phyloP scores from a whole-genome alignment of 257 asterid species.

The Nicotiana otophora region DNA sequence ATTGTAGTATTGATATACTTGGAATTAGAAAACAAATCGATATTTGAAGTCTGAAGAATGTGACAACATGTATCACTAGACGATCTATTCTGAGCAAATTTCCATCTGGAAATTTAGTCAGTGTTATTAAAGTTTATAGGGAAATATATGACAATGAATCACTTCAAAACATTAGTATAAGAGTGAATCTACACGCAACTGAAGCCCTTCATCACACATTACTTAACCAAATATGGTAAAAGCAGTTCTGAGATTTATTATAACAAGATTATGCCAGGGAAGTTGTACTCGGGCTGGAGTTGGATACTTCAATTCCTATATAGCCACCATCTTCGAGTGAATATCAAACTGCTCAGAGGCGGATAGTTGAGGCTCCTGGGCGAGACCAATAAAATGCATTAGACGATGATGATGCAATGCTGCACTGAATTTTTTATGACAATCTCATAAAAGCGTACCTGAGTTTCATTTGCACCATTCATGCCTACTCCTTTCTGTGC shows the following conservation, averaged over 20 bases:
- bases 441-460: not conserved
- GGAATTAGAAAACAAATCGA: not conserved
- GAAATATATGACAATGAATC: not conserved
- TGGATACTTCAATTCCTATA: constrained; percentile 28
- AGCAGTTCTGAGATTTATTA: not conserved
- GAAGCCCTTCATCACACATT: not conserved
- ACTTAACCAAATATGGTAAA: too few relatives aligned
- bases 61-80: not conserved
- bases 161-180: not conserved
- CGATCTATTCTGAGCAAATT: not conserved
- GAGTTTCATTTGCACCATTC: constrained; percentile 20
- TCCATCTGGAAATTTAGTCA: not conserved
- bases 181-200: not conserved
- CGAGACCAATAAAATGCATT: constrained; percentile 15
- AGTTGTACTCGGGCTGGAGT: constrained; percentile 8
- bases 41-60: not conserved
- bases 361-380: constrained; percentile 74
- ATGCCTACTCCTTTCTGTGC: constrained; percentile 31
- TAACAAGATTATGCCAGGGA: not conserved
- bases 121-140: not conserved
- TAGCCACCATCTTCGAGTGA: constrained; percentile 39
- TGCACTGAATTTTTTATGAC: not conserved
- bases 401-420: not conserved
- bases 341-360: constrained; percentile 56
- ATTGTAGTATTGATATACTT: not conserved